Base-by-base conservation (phyloP, 495 filamentous ascomycete species). In the Hypoxylon intermedium region DNA sequence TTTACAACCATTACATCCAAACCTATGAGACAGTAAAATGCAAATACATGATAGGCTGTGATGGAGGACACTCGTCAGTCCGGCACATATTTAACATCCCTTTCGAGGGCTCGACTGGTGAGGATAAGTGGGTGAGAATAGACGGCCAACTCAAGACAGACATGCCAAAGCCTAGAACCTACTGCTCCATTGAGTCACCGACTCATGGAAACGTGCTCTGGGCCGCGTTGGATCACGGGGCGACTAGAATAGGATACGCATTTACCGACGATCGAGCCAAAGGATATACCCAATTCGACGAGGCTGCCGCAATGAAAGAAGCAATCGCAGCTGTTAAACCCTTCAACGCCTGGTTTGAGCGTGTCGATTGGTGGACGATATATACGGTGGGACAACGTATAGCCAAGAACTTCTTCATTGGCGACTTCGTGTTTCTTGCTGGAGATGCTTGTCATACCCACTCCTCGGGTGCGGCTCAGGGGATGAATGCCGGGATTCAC, bases 381-480 rank as follows among this genome's bases (percentile, higher is more conserved):
- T 84, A 84, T 53, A 76, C 72, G 1, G 82, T 84, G 21, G 78
- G 80, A 1, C 82, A 85, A 53, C 73, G 80, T 1, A 67, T 84
- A 15, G 83, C 83, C 1, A 65, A 70, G 9, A 61, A 53, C 4
- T 83, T 82, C 23, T 77, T 74, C 47, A 58, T 68, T 12, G 57
- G 72, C 16, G 57, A 67, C 11, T 72, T 77, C 3, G 67, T 86
- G 2, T 77, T 86, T 23, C 70, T 85, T 0, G 83, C 80, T 21
- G 83, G 83, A 11, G 83, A 86, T 67, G 78, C 84, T 4, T 82
- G 82, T 2, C 85, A 88, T 57, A 83, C 80, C 23, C 82, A 85
- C 62, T 81, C 77, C 28, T 83, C 83, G 0, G 78, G 76, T 0
- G 83, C 81, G 0, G 84, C 80, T 0, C 83, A 84, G 47, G 85